A percentile compares a stretch with the other conserved stretches of the same genome.
Conservation (phyloP, 176 grass and related monocot species). For the Ananas comosus region DNA sequence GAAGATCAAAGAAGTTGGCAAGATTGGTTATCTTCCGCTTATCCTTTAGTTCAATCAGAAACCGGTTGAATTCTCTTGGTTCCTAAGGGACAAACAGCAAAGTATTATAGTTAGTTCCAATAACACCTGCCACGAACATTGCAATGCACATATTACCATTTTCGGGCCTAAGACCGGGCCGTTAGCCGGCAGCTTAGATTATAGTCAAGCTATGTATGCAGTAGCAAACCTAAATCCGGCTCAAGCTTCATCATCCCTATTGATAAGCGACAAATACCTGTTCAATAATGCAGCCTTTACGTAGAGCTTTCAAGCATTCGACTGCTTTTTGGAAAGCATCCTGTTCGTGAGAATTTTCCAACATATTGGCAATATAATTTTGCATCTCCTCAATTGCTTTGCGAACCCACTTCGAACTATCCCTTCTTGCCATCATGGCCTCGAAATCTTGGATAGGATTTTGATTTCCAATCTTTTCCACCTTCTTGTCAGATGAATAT, state of each 20-base stretch:
- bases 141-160: not conserved
- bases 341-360: constrained; percentile 45
- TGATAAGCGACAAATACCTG: constrained; percentile 42
- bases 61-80: constrained; percentile 75
- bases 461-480: constrained; percentile 46
- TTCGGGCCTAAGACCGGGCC: too few relatives aligned
- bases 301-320: constrained; percentile 59
- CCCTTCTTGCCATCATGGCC: constrained; percentile 73
- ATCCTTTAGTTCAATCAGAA: constrained; percentile 36
- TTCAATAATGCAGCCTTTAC: constrained; percentile 83
- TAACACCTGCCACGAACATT: not conserved
- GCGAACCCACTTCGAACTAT: constrained; percentile 57
- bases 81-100: constrained; percentile 33
- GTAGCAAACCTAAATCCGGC: too few relatives aligned
- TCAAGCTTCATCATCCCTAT: not conserved
- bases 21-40: constrained; percentile 32
- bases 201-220: too few relatives aligned
- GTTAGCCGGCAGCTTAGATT: too few relatives aligned
- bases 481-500: constrained; percentile 24
- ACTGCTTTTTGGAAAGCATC: constrained; percentile 55
- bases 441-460: constrained; percentile 86
- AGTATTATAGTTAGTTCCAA: not conserved
- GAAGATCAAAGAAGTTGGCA: constrained; percentile 51
- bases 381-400: constrained; percentile 75
- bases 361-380: constrained; percentile 38